A percentile compares a stretch with the other conserved stretches of the same genome.
phyloP scores from a whole-genome alignment of 108 stramenopile species.

The Cyclotella baltica region DNA sequence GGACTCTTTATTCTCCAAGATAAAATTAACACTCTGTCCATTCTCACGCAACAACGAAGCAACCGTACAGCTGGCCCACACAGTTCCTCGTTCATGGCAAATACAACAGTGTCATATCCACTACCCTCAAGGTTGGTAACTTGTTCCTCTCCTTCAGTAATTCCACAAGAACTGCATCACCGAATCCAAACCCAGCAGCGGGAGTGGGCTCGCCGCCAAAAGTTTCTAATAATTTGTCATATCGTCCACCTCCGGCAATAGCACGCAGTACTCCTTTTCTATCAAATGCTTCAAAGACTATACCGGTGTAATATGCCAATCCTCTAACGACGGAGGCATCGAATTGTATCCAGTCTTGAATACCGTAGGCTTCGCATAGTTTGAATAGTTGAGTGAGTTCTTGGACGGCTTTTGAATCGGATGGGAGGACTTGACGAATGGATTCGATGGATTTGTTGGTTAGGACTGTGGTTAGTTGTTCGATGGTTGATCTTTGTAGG shows the following conservation, averaged over 20 bases:
- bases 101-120: constrained; percentile 85
- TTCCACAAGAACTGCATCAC: constrained; percentile 98
- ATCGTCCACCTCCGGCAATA: constrained; percentile 97
- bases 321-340: constrained; percentile 97
- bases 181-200: constrained; percentile 98
- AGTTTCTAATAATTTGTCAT: constrained; percentile 94
- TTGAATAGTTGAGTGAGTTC: constrained; percentile 79
- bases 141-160: constrained; percentile 89
- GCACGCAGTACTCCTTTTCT: constrained; percentile 94
- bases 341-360: constrained; percentile 94
- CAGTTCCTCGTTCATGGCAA: constrained; percentile 80
- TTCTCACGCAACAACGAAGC: constrained; percentile 71
- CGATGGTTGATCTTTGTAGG: constrained; percentile 78
- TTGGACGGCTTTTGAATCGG: constrained; percentile 86
- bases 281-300: constrained; percentile 99
- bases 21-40: constrained; percentile 91
- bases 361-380: constrained; percentile 88
- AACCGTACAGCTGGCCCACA: constrained; percentile 69
- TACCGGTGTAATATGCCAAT: constrained; percentile 97
- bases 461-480: constrained; percentile 82
- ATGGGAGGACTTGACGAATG: constrained; percentile 76
- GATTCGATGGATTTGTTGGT: constrained; percentile 89
- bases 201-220: constrained; percentile 96
- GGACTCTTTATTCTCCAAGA: constrained; percentile 91
- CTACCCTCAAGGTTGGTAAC: constrained; percentile 87